Base-by-base conservation (phyloP, 208 protist species). In the Trypanosoma cruzi region DNA sequence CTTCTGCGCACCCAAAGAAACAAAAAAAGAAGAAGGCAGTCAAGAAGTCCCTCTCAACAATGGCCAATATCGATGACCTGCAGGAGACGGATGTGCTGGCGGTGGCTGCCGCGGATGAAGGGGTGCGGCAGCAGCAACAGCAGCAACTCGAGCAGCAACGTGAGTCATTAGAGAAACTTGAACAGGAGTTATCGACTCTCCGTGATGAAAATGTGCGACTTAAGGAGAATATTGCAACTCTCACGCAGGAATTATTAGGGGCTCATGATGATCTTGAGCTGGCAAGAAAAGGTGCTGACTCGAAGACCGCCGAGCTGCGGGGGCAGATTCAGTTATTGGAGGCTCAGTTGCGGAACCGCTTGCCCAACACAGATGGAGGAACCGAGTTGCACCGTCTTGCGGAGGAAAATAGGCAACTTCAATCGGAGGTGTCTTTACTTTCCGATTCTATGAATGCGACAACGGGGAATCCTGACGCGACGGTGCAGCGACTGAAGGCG, bases 121-220 rank as follows among this genome's bases (percentile, higher is more conserved):
- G 13, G 62, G 48, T 37, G 44, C 37, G 14, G 20, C 55, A 57
- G 40, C 53, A 42, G 7, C 40, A 20, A 34, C 13, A 4, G 36
- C 16, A 20, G 16, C 42, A 69, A 22, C 42, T 34, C 13, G 8
- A 69, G 32, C 29, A 61, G 0, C 55, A 62, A 8, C 54, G 68
- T 10, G 46, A 24, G 20, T 26, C 56, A 14, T 1, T 73, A 5
- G 52, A 32, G 31, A 44, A 64, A n/a, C 46, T 71, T 18, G 53
- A 83, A 53, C 55, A 64, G 22, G 85, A 93, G 65, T 8, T 92
- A 26, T 64, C 54, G 20, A 28, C 55, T 10, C 63, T 93, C 14
- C 80, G 74, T 36, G 64, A 70, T 22, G 85, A 92, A 57, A 95
- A 90, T 74, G 66, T 24, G 13, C 57, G 73, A 56, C 71, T 90